phyloP scores from a whole-genome alignment of 257 asterid genomes.

The Dorcoceras hygrometricum region DNA sequence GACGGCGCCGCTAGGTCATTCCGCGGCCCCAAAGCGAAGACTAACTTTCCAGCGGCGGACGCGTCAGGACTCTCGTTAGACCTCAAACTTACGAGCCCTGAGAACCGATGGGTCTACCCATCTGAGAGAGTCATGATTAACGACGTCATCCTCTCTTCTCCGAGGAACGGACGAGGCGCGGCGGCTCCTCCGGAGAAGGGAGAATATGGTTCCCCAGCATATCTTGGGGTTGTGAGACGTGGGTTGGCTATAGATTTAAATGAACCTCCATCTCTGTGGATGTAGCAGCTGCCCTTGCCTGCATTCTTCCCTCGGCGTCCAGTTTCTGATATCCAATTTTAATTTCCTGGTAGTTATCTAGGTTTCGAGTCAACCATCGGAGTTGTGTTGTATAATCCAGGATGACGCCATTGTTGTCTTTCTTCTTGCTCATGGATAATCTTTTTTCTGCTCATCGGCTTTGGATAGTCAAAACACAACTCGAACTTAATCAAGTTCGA shows the following conservation, averaged over 20 bases:
- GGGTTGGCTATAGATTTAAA: constrained; percentile 87
- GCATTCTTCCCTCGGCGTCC: constrained; percentile 8
- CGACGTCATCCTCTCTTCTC: constrained; percentile 42
- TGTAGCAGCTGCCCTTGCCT: constrained; percentile 30
- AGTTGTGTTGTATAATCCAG: background rate
- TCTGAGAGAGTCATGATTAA: constrained; percentile 47
- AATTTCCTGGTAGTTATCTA: too few relatives aligned
- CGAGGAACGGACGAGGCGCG: constrained; percentile 27
- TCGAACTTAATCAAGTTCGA: too few relatives aligned
- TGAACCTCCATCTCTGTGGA: constrained; percentile 93
- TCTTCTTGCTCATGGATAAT: background rate
- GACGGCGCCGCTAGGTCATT: background rate
- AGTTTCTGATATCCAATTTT: constrained; percentile 24
- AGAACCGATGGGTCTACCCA: constrained; percentile 55
- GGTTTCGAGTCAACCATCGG: background rate
- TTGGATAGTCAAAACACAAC: too few relatives aligned
- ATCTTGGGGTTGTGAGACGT: constrained; percentile 67
- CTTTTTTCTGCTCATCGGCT: background rate
- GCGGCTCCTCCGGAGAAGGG: constrained; percentile 36
- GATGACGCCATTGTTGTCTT: background rate
- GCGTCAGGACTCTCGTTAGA: background rate
- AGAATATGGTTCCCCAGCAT: constrained; percentile 43
- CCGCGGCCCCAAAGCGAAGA: background rate
- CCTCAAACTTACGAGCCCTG: constrained; percentile 22
- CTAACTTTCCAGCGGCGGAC: background rate